A percentile compares a stretch with the other conserved stretches of the same genome.
Conservation (phyloP, 169 alveolate genomes). For the Plasmodium cynomolgi region DNA sequence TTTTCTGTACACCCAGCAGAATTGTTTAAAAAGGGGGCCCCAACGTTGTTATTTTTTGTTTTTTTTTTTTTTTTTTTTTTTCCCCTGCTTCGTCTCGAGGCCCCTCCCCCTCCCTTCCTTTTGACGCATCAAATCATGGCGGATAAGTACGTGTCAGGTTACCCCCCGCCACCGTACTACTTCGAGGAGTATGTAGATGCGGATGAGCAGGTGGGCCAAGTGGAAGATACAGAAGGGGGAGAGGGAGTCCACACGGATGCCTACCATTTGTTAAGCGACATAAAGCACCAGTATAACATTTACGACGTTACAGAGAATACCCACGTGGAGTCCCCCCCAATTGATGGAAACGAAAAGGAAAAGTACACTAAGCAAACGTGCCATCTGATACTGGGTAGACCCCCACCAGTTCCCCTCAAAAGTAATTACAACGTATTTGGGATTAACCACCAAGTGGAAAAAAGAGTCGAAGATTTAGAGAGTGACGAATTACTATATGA, state of each 20-base stretch:
- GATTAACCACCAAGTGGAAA: constrained; percentile 57
- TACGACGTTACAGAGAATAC: constrained; percentile 22
- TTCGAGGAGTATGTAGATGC: constrained; percentile 77
- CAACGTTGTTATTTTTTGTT: neutral
- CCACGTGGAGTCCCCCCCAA: neutral
- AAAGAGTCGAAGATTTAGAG: constrained; percentile 79
- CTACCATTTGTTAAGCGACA: neutral
- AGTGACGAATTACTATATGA: constrained; percentile 71
- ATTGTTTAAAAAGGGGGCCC: neutral
- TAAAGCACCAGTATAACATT: neutral
- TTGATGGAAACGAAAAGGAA: neutral
- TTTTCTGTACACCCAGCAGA: neutral
- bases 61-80: constrained; percentile 13
- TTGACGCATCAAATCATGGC: neutral
- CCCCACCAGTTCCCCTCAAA: constrained; percentile 78
- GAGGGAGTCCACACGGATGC: neutral
- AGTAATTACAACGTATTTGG: constrained; percentile 80
- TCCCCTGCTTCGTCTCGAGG: neutral
- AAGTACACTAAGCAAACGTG: neutral
- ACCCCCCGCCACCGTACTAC: constrained; percentile 85
- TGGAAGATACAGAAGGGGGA: neutral
- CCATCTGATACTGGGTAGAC: constrained; percentile 66
- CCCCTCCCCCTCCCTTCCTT: neutral
- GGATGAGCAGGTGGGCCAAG: neutral
- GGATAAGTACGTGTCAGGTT: constrained; percentile 77